Evolutionary conservation across 371 early-diverging fungal genomes (phyloP).

Genomic region (Mucor plumbeus): DNA sequence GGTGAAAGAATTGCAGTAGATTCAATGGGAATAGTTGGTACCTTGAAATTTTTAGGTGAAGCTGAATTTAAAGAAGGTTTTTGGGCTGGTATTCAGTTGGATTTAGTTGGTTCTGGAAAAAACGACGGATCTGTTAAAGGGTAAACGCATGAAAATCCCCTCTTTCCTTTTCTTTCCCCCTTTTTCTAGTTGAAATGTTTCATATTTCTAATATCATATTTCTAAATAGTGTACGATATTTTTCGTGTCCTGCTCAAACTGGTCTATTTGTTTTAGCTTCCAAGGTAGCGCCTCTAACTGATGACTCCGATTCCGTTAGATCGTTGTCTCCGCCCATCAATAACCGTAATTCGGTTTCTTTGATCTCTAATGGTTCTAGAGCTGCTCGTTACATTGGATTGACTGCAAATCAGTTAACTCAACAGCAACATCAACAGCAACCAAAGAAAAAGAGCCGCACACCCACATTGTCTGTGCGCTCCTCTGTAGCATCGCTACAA

Average conservation of each 20-base stretch:
- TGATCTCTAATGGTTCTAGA: slow-evolving; percentile 60
- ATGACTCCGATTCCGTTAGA: slow-evolving; percentile 35
- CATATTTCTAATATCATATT: neutral
- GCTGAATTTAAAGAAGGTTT: slow-evolving; percentile 72
- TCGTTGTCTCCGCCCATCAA: slow-evolving; percentile 40
- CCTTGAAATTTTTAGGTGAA: slow-evolving; percentile 77
- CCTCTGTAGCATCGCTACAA: slow-evolving; percentile 16
- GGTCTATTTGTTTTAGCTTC: slow-evolving; percentile 37
- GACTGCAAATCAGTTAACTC: slow-evolving; percentile 63
- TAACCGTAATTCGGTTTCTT: slow-evolving; percentile 32
- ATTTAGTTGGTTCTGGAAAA: slow-evolving; percentile 71
- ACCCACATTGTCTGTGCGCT: slow-evolving; percentile 13
- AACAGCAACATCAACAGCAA: slow-evolving; percentile 37
- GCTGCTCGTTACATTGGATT: slow-evolving; percentile 68
- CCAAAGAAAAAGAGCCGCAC: slow-evolving; percentile 26
- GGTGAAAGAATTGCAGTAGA: slow-evolving; percentile 77
- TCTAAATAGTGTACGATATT: slow-evolving; percentile 31
- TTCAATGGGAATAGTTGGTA: slow-evolving; percentile 71
- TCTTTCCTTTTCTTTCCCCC: neutral
- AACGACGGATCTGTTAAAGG: slow-evolving; percentile 77
- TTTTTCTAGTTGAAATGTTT: slow-evolving; percentile 1
- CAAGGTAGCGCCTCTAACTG: slow-evolving; percentile 37
- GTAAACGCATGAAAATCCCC: slow-evolving; percentile 33
- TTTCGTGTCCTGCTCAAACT: slow-evolving; percentile 37
- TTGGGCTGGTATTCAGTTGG: slow-evolving; percentile 84